Base-by-base conservation (phyloP, 495 filamentous ascomycete species). In the Xylaria castorea region DNA sequence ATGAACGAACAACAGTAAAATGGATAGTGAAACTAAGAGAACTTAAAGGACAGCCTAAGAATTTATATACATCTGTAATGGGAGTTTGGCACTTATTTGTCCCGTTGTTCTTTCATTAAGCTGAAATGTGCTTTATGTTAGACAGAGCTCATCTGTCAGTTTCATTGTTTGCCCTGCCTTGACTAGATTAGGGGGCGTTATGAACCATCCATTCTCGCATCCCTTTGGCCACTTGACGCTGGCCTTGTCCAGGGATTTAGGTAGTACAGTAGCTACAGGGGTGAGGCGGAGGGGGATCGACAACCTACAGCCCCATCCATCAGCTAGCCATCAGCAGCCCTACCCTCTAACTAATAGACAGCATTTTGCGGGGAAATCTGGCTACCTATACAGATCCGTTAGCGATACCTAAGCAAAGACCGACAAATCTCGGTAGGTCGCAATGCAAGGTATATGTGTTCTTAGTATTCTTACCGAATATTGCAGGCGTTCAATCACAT, bases 11-110 rank as follows among this genome's bases (percentile, higher is more conserved):
- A 51, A 38, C 48, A 22, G 7, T 32, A 55, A 55, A 9, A 55
- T 4, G 25, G 25, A 55, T 55, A 0, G 25, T 30, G 30, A 30
- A 30, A 25, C 51, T 9, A 25, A 51, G 48, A 30, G 25, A 12
- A 55, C 22, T n/a, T 6, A 1, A 4, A 25, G 22, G 51, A 27
- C n/a, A 11, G n/a, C 4, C 12, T 55, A 25, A 27, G 7, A 40
- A 64, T 5, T 64, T 64, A 64, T 64, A 64, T 64, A 48, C n/a
- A n/a, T n/a, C n/a, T n/a, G n/a, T n/a, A n/a, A 22, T 46, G 14
- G 40, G 22, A 25, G 32, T 18, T 14, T 46, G 22, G 25, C 61
- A 11, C 25, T 34, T 42, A 64, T 11, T n/a, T 64, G 40, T n/a
- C 61, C 36, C 38, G 5, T 32, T 8, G 2, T n/a, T 5, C 55